Evolutionary conservation across 768 basidiomycete genomes (phyloP).

Genomic region (Gelatoporia subvermispora): DNA sequence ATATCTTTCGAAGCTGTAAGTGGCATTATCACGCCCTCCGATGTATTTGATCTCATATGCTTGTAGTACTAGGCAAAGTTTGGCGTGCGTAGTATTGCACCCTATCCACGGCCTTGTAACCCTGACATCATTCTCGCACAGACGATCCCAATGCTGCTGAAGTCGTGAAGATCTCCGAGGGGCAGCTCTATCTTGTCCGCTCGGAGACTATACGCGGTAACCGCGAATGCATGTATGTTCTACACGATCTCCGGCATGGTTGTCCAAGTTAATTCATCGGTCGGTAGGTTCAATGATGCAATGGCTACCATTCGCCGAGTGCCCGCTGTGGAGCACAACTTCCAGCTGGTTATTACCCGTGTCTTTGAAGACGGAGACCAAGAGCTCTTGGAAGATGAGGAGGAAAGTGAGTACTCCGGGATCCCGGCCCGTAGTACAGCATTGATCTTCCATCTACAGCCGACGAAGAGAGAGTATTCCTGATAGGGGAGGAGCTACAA

Average conservation of each 20-base stretch:
- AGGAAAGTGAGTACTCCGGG: conserved; percentile 56
- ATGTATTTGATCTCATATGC: conserved; percentile 13
- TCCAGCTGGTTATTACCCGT: conserved; percentile 91
- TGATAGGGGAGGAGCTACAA: conserved; percentile 86
- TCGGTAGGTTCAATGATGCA: conserved; percentile 84
- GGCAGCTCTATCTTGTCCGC: conserved; percentile 86
- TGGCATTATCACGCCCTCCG: conserved; percentile 11
- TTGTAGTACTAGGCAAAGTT: conserved; percentile 81
- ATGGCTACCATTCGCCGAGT: conserved; percentile 90
- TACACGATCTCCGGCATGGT: background rate
- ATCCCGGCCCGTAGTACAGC: conserved; percentile 1
- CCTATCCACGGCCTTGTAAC: background rate
- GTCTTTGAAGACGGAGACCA: conserved; percentile 98
- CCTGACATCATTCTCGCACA: conserved; percentile 33
- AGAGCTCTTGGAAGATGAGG: conserved; percentile 90
- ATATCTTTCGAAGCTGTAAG: conserved; percentile 80
- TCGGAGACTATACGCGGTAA: conserved; percentile 89
- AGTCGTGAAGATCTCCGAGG: conserved; percentile 89
- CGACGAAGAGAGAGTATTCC: conserved; percentile 89
- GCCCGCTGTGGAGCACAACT: conserved; percentile 70
- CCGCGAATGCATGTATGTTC: conserved; percentile 92
- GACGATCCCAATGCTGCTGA: conserved; percentile 94
- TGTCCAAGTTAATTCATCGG: background rate
- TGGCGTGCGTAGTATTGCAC: conserved; percentile 75
- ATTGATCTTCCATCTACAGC: conserved; percentile 40